Evolutionary conservation across 768 basidiomycete genomes (phyloP).

Genomic region (Naganishia kalamii): DNA sequence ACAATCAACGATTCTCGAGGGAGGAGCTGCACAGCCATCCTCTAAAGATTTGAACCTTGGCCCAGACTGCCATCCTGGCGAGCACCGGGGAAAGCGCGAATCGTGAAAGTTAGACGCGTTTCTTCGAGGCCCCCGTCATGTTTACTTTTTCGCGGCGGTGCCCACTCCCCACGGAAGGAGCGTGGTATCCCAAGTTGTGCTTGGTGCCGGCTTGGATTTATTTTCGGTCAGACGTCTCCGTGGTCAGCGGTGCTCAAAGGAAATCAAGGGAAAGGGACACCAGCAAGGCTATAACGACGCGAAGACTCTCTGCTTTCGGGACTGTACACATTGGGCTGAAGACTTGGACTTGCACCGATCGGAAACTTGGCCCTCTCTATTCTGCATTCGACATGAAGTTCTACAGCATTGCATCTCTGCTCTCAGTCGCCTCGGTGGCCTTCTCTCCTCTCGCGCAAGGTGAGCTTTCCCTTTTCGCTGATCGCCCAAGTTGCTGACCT

Average conservation of each 20-base stretch:
- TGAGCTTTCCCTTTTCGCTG: not conserved
- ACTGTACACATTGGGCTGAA: not conserved
- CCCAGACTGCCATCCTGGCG: not conserved
- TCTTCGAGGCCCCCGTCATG: not conserved
- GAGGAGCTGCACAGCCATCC: too few relatives aligned
- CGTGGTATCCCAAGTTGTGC: not conserved
- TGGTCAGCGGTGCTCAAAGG: not conserved
- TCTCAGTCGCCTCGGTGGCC: not conserved
- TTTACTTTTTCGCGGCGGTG: slow-evolving; percentile 10
- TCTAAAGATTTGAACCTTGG: too few relatives aligned
- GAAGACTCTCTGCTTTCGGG: not conserved
- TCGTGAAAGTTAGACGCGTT: not conserved
- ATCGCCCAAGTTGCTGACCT: not conserved
- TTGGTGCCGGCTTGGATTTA: slow-evolving; percentile 12
- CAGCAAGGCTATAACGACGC: too few relatives aligned
- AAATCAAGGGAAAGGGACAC: too few relatives aligned
- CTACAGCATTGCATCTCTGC: not conserved
- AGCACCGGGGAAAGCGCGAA: not conserved
- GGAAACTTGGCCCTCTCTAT: not conserved
- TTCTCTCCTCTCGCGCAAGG: not conserved
- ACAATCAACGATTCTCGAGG: too few relatives aligned
- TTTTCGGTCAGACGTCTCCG: slow-evolving; percentile 1
- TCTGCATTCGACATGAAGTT: slow-evolving; percentile 3
- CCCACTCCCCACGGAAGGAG: not conserved
- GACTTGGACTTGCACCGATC: not conserved